Conservation (phyloP, 2,329 filamentous ascomycete genomes). For the Teratosphaeria nubilosa region DNA sequence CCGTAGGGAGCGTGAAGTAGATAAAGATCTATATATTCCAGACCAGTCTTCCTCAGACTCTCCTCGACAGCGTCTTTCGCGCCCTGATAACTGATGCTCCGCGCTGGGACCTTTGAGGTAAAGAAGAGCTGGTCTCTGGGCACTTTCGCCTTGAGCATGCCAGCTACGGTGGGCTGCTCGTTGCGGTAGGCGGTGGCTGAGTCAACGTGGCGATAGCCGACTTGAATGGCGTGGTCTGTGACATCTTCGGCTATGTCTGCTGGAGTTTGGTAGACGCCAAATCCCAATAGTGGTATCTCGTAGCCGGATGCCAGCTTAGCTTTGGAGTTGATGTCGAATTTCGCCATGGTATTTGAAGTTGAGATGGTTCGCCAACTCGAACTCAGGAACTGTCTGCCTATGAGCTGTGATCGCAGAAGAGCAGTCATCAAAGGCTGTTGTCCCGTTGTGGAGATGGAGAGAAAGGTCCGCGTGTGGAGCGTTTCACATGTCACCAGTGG, state of each 20-base stretch:
- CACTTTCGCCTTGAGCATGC: slow-evolving; percentile 42
- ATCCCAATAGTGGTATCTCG: slow-evolving; percentile 51
- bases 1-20: slow-evolving; percentile 46
- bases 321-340: slow-evolving; percentile 37
- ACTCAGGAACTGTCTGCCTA: slow-evolving; percentile 2
- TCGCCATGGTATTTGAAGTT: slow-evolving; percentile 28
- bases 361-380: slow-evolving; percentile 8
- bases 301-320: slow-evolving; percentile 49
- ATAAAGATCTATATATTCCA: slow-evolving; percentile 36
- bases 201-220: slow-evolving; percentile 52
- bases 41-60: slow-evolving; percentile 50
- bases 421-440: background rate
- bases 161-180: slow-evolving; percentile 44
- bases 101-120: slow-evolving; percentile 50
- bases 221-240: slow-evolving; percentile 45
- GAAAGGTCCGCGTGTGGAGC: background rate
- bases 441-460: background rate
- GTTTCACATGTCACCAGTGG: background rate
- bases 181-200: slow-evolving; percentile 50
- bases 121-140: slow-evolving; percentile 50
- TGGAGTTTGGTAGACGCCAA: slow-evolving; percentile 41
- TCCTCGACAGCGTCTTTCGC: slow-evolving; percentile 54
- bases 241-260: slow-evolving; percentile 48
- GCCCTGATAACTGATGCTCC: slow-evolving; percentile 49
- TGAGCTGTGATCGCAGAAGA: background rate